A percentile compares a stretch with the other conserved stretches of the same genome.
Evolutionary conservation across 495 filamentous ascomycete genomes (phyloP).

Genomic region (Hyphodiscus hymeniophilus): DNA sequence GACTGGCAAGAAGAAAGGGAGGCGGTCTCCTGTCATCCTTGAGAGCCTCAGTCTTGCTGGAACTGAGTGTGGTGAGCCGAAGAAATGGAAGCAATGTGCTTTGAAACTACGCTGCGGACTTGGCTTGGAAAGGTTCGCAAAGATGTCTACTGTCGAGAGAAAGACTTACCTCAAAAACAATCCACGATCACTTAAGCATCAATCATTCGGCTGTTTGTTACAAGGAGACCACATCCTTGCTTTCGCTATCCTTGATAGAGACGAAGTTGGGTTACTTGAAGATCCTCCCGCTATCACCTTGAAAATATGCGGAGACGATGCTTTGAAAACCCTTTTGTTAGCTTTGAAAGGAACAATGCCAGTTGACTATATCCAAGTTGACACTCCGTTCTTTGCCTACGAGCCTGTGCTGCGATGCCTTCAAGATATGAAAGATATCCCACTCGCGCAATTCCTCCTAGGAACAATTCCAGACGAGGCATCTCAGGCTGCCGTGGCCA

Average conservation of each 20-base stretch:
- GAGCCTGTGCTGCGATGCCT: constrained; percentile 59
- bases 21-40: constrained; percentile 23
- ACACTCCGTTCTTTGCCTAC: constrained; percentile 54
- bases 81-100: no score
- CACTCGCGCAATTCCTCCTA: constrained; percentile 45
- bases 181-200: no score
- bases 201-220: constrained; percentile 49
- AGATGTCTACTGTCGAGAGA: no score
- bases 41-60: constrained; percentile 33
- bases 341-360: constrained; percentile 37
- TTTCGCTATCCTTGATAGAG: constrained; percentile 45
- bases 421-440: constrained; percentile 45
- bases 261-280: constrained; percentile 41
- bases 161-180: no score
- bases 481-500: constrained; percentile 14
- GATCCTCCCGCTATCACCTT: constrained; percentile 38
- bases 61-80: no score
- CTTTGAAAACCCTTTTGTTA: constrained; percentile 24
- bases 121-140: no score
- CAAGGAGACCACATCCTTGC: constrained; percentile 51
- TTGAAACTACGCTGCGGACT: no score
- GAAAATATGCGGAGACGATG: constrained; percentile 36
- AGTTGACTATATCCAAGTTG: constrained; percentile 3
- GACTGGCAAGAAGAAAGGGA: constrained; percentile 27
- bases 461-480: constrained; percentile 35